Evolutionary conservation across 1,139 yeast species (phyloP), one percentile per base, ranked within the genome.

Genomic region (Entelexis sorbosivorans): DNA sequence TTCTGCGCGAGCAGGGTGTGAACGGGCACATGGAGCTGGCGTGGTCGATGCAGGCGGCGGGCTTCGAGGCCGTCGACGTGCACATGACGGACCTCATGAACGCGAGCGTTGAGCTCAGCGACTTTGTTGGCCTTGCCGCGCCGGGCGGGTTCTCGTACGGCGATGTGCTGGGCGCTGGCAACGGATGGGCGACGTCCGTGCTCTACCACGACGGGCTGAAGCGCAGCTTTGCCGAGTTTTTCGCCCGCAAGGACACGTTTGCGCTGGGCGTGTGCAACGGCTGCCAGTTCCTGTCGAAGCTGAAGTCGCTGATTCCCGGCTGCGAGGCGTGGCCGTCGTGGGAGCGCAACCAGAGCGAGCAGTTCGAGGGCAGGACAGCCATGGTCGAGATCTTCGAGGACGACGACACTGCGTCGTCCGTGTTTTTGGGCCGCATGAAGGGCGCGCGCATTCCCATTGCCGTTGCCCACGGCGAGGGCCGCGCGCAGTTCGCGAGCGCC

Each of bases 191-290:
- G 56, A 89, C 88, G 66, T 86, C 96, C 19, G 95, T 91, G n/a
- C 71, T 93, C 60, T 88, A 81, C 75, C 83, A 91, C 64, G 86
- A 80, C 35, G 74, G 72, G 51, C 83, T 93, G 44, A 80, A 93
- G 65, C 65, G 74, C 36, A 89, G 86, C 69, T 93, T 93, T 68
- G 69, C 73, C 60, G 75, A 71, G 50, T 91, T 91, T 67, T 91
- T 93, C 78, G 84, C 80, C 53, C 82, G 98, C 69, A 71, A 73
- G 24, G 95, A 91, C 64, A 91, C 98, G 1, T 93, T 93, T 73
- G 95, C 97, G n/a, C 80, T 91, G 63, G 99, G 98, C 69, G 96
- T 96, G 47, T 93, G 99, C 75, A 93, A 93, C 66, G 99, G 99
- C 56, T 93, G 99, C 72, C 99, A 93, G 70, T 93, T 93, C 73